Percentiles rank a stretch among this genome's conserved stretches.
phyloP scores from a whole-genome alignment of 495 filamentous ascomycete species.

The Aspergillus ostianus region DNA sequence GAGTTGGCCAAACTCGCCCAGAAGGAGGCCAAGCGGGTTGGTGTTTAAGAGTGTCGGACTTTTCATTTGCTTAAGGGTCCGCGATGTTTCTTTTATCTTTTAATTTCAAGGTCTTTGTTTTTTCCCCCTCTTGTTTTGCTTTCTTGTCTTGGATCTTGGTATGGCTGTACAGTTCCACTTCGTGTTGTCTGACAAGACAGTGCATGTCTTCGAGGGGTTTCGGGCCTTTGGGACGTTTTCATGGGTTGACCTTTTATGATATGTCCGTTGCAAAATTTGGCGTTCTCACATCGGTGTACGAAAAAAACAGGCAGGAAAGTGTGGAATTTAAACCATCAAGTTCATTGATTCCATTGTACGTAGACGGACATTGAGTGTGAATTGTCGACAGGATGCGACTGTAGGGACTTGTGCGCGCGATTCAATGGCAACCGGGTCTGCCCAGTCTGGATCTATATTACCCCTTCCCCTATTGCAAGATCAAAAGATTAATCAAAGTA shows the following conservation, averaged over 20 bases:
- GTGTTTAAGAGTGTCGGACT: slow-evolving; percentile 35
- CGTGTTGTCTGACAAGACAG: slow-evolving; percentile 40
- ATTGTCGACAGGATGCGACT: background rate
- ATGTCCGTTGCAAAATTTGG: slow-evolving; percentile 43
- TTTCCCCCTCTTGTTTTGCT: slow-evolving; percentile 26
- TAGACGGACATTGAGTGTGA: background rate
- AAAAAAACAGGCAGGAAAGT: slow-evolving; percentile 42
- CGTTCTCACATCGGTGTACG: slow-evolving; percentile 47
- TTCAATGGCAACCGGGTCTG: background rate
- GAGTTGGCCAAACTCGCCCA: slow-evolving; percentile 70
- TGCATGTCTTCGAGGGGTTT: slow-evolving; percentile 44
- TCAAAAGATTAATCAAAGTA: too few relatives aligned
- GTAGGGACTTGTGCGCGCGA: background rate
- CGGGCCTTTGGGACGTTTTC: slow-evolving; percentile 39
- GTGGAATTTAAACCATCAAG: slow-evolving; percentile 26
- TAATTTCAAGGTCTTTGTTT: slow-evolving; percentile 28
- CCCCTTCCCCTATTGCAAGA: background rate
- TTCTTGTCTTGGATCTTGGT: slow-evolving; percentile 34
- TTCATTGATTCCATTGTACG: slow-evolving; percentile 18
- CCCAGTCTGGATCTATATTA: background rate
- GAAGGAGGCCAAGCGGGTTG: slow-evolving; percentile 59
- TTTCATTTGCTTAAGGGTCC: slow-evolving; percentile 1
- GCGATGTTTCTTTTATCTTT: slow-evolving; percentile 17
- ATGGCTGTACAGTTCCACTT: slow-evolving; percentile 47
- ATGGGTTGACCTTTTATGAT: slow-evolving; percentile 38